A percentile compares a stretch with the other conserved stretches of the same genome.
These are phyloP conservation scores for Knufia petricola DNA, from an alignment of 2,329 filamentous ascomycete genomes.

Conservation along the genomic window DNA sequence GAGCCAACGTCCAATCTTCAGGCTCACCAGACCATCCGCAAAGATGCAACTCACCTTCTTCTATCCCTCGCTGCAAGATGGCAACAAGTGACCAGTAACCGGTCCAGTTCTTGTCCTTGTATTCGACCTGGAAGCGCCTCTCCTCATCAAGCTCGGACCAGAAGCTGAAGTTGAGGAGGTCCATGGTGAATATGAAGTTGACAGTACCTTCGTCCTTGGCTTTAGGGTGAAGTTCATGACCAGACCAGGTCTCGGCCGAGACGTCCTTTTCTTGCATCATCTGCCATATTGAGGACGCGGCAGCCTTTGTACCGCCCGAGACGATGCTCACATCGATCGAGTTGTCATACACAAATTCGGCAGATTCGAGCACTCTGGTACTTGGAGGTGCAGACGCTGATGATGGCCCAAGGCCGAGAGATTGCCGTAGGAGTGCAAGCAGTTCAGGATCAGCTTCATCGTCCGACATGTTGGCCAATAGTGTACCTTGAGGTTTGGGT, in stretches of 20 bases:
- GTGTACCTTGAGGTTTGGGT: too few species aligned
- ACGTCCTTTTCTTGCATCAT: constrained; percentile 79
- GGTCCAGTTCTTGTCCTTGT: constrained; percentile 72
- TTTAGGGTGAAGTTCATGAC: constrained; percentile 84
- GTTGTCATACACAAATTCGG: constrained; percentile 83
- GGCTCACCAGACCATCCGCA: background rate
- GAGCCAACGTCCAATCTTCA: background rate
- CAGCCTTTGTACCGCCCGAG: constrained; percentile 69
- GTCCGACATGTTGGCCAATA: constrained; percentile 64
- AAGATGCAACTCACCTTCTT: constrained; percentile 58
- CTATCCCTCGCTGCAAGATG: constrained; percentile 71
- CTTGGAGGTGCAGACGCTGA: constrained; percentile 52
- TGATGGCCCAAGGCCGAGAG: constrained; percentile 55
- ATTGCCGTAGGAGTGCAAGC: constrained; percentile 72
- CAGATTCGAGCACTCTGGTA: constrained; percentile 71
- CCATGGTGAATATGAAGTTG: constrained; percentile 95
- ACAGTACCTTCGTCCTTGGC: constrained; percentile 68
- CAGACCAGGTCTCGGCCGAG: constrained; percentile 75
- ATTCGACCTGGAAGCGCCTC: constrained; percentile 73
- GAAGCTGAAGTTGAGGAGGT: constrained; percentile 92
- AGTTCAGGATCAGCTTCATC: constrained; percentile 86
- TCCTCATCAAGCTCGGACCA: constrained; percentile 67
- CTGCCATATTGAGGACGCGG: constrained; percentile 66
- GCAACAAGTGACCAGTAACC: constrained; percentile 95
- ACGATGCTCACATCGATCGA: constrained; percentile 85